phyloP scores from a whole-genome alignment of 768 basidiomycete species.

The Amanita pallidorosea region DNA sequence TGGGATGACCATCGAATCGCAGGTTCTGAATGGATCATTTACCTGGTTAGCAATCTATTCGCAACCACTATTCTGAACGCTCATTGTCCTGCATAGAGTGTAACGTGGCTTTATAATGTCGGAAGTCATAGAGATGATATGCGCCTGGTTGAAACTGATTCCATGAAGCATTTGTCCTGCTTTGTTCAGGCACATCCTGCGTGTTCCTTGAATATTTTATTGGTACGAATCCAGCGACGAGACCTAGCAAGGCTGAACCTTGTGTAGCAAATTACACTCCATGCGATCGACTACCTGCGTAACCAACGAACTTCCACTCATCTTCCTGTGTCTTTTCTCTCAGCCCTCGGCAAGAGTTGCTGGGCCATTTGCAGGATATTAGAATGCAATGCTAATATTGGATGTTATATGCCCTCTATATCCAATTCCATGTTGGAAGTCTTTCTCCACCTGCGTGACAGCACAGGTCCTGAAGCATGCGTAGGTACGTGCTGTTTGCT shows the following conservation, averaged over 20 bases:
- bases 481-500: slow-evolving; percentile 10
- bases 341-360: slow-evolving; percentile 19
- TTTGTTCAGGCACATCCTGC: background rate
- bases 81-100: background rate
- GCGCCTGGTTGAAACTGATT: background rate
- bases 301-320: background rate
- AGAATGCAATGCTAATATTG: slow-evolving; percentile 6
- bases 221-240: background rate
- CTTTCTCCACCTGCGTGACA: slow-evolving; percentile 16
- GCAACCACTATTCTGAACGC: background rate
- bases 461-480: slow-evolving; percentile 9
- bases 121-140: background rate
- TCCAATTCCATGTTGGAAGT: slow-evolving; percentile 19
- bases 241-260: background rate
- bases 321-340: slow-evolving; percentile 9
- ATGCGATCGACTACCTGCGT: slow-evolving; percentile 9
- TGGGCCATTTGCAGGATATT: slow-evolving; percentile 15
- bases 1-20: slow-evolving; percentile 35
- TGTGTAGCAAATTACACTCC: slow-evolving; percentile 17
- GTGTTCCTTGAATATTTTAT: background rate
- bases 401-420: slow-evolving; percentile 11
- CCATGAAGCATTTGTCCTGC: background rate
- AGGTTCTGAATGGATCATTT: slow-evolving; percentile 1
- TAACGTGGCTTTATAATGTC: background rate
- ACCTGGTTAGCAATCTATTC: background rate